Percentiles rank a stretch among this genome's conserved stretches.
Conservation (phyloP, 441 rosid genomes). For the Pelargonium fulgidum region DNA sequence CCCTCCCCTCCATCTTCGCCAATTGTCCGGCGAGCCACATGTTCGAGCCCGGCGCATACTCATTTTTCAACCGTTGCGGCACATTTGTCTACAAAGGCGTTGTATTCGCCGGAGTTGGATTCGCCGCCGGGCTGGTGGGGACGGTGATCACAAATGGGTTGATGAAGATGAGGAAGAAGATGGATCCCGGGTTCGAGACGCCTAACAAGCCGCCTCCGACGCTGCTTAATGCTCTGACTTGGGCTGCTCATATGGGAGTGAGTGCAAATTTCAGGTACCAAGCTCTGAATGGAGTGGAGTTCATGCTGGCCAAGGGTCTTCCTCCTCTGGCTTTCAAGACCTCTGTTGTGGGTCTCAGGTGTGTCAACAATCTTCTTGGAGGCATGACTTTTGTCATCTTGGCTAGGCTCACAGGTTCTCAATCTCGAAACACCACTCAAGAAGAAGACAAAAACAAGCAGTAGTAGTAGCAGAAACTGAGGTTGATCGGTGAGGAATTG, state of each 20-base stretch:
- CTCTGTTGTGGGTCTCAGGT: conserved; percentile 67
- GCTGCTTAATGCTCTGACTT: conserved; percentile 69
- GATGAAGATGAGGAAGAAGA: conserved; percentile 80
- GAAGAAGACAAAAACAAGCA: not conserved
- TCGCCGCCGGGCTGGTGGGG: conserved; percentile 88
- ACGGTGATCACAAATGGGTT: conserved; percentile 75
- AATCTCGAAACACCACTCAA: conserved; percentile 20
- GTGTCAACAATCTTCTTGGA: conserved; percentile 73
- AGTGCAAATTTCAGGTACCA: conserved; percentile 95
- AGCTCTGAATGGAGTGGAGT: conserved; percentile 59
- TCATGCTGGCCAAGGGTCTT: conserved; percentile 38
- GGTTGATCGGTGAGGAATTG: too few relatives aligned
- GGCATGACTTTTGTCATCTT: conserved; percentile 81
- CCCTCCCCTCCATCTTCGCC: conserved; percentile 61
- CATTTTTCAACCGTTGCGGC: conserved; percentile 49
- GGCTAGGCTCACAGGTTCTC: conserved; percentile 90
- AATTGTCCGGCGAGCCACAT: conserved; percentile 72
- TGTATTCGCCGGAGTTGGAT: conserved; percentile 78
- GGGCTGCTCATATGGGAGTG: conserved; percentile 93
- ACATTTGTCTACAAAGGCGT: conserved; percentile 70
- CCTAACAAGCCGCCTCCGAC: conserved; percentile 94
- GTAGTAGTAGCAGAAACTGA: too few relatives aligned
- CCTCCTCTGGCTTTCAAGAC: conserved; percentile 60
- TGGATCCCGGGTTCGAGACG: conserved; percentile 83
- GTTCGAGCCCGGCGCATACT: conserved; percentile 66